A percentile compares a stretch with the other conserved stretches of the same genome.
Conservation (phyloP, 345 rosid species). For the thale cress (Arabidopsis thaliana) region TAIR10.1 NC_003071.7:16174501-16175000, state of each 20-base stretch:
- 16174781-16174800: background rate
- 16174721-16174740: background rate
- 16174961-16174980: conserved; percentile 4
- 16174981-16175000: conserved; percentile 1
- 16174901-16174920: conserved; percentile 72
- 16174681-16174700: conserved; percentile 11
- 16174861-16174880: conserved; percentile 75
- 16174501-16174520: conserved; percentile 92
- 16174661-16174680: conserved; percentile 76
- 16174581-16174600: conserved; percentile 46
- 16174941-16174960: conserved; percentile 13
- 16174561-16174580: conserved; percentile 51
- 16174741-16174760: background rate
- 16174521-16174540: conserved; percentile 86
- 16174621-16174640: conserved; percentile 92
- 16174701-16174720: conserved; percentile 11
- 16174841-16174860: conserved; percentile 67
- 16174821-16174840: conserved; percentile 65
- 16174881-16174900: conserved; percentile 77
- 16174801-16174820: conserved; percentile 14
- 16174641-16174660: conserved; percentile 82
- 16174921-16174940: conserved; percentile 77
- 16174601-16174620: conserved; percentile 71
- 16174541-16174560: conserved; percentile 76
- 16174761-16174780: background rate